Evolutionary conservation across 208 protist genomes (phyloP).

Genomic region (Leishmania martiniquensis): DNA sequence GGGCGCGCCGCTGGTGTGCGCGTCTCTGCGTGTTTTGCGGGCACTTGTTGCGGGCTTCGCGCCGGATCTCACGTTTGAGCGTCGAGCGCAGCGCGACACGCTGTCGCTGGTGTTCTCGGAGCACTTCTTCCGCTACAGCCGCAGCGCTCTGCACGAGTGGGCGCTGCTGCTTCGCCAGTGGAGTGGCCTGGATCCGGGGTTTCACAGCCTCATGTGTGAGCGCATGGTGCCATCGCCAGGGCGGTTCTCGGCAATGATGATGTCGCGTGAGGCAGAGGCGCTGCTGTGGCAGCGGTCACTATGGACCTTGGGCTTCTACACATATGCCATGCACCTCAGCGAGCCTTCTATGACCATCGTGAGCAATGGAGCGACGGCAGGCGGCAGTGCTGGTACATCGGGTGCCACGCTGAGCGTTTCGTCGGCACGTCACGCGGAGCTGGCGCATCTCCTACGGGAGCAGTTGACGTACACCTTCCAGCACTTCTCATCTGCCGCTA

Average conservation of each 20-base stretch:
- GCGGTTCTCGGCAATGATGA: constrained; percentile 40
- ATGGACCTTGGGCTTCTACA: constrained; percentile 46
- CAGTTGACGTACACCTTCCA: constrained; percentile 37
- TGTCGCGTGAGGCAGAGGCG: constrained; percentile 46
- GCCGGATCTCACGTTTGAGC: constrained; percentile 26
- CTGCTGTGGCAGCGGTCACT: constrained; percentile 39
- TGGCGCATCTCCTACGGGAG: constrained; percentile 49
- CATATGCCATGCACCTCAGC: constrained; percentile 14
- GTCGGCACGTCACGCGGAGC: constrained; percentile 32
- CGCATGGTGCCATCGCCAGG: constrained; percentile 24
- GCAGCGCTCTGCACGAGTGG: constrained; percentile 46
- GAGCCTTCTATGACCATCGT: constrained; percentile 8
- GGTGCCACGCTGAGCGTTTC: background rate
- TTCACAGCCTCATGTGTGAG: constrained; percentile 26
- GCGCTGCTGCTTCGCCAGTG: constrained; percentile 33
- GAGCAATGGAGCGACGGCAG: constrained; percentile 14
- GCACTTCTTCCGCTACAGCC: constrained; percentile 52
- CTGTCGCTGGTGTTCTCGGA: constrained; percentile 42
- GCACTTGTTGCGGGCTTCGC: constrained; percentile 22
- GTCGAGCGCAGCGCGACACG: constrained; percentile 48
- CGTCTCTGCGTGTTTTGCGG: constrained; percentile 36
- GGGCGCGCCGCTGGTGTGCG: constrained; percentile 35
- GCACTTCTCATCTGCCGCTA: constrained; percentile 24
- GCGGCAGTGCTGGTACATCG: background rate
- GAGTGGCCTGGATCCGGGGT: constrained; percentile 5